Base-by-base conservation (phyloP, 108 stramenopile species). In the Asterionellopsis glacialis region DNA sequence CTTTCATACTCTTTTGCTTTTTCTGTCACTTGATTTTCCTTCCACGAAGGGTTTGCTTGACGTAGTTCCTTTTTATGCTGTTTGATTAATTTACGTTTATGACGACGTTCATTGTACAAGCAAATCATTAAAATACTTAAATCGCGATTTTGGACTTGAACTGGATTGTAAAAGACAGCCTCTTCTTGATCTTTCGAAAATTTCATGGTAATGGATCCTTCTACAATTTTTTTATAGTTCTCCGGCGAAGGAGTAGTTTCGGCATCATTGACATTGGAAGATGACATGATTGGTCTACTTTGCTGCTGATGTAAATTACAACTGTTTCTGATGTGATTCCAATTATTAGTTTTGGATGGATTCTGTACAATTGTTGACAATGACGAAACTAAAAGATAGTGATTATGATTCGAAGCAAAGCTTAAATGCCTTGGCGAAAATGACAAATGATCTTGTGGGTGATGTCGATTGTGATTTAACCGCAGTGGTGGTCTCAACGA, bases 81-180 rank as follows among this genome's bases (percentile, higher is more conserved):
- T 50, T 73, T 45, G n/a, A 71, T 41, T 51, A 80, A 84, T 28
- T 55, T 59, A 40, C 82, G 74, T 22, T 77, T 66, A 11, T 80
- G 76, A n/a, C 94, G 75, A 45, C 91, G 74, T 66, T 95, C 88
- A 13, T 83, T 89, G 72, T 84, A 90, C 54, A 94, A 64, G 27
- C 79, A 68, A 44, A 98, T 87, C 79, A 98, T 95, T 38, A 95
- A 59, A 33, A 97, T 79, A 22, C 77, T 81, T 22, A 99, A 71
- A 70, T 99, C 98, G 9, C 98, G 83, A 75, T 99, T 99, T 59
- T 96, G 91, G 9, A 97, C 96, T 78, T 99, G 98, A 9, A 97
- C 97, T 19, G 93, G 94, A 65, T 99, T 99, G 90, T 99, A 99
- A 75, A 99, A 99, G 27, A 98, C 98, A 24, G 81, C 73, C 42